Evolutionary conservation across 2,329 filamentous ascomycete genomes (phyloP), one percentile per base, ranked within the genome.

Genomic region (Xylariaceae sp.): DNA sequence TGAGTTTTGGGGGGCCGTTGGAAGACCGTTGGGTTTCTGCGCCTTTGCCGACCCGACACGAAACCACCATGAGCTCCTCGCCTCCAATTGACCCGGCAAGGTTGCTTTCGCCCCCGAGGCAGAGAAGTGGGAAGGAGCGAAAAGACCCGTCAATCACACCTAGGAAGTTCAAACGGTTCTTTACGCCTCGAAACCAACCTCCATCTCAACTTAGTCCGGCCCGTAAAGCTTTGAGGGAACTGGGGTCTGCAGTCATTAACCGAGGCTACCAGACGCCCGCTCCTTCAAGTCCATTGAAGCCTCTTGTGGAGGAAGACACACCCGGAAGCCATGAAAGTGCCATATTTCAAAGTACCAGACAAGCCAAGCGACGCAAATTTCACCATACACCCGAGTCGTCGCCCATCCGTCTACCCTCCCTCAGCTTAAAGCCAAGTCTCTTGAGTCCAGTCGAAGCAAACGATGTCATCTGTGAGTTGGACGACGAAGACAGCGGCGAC

Each of bases 61-160:
- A n/a, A n/a, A n/a, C n/a, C 41, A 50, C 32, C 22, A 54, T 54
- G 48, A 50, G 21, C 45, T 51, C 50, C 22, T 44, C 49, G 37
- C 22, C 38, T 22, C 40, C 22, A 33, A 43, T 40, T 34, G 55
- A 59, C 20, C 54, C 50, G 27, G 39, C 56, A 4, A 46, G 42
- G 4, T 48, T 56, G 19, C 53, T 55, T 29, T 64, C 62, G 2
- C 58, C 62, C 1, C 56, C 58, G 3, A 54, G 58, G 27, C 46
- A 44, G 14, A 49, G 42, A 47, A 60, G 49, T 50, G 61, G 58
- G 49, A 77, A 76, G 54, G 73, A 76, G 56, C 67, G 66, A 50
- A 68, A 72, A 16, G 68, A 72, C 45, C 71, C 76, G 3, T 77
- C 74, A 27, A 71, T 79, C 42, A 79, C 76, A 3, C 76, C 76